Percentiles rank a stretch among this genome's conserved stretches.
phyloP scores from a whole-genome alignment of 495 filamentous ascomycete genomes.

The Aspergillus affinis region DNA sequence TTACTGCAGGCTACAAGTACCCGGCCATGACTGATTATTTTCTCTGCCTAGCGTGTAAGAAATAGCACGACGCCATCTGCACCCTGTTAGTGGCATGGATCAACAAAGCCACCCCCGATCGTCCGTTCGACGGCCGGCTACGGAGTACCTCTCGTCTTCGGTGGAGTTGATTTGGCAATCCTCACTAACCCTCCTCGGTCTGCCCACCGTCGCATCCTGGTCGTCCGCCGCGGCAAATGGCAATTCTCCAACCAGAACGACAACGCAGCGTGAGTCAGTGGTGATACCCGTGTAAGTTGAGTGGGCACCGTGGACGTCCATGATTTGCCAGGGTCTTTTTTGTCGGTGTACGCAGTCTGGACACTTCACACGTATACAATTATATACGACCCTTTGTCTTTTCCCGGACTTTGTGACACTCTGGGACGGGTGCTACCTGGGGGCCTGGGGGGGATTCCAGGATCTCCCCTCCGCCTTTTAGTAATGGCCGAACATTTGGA shows the following conservation, averaged over 20 bases:
- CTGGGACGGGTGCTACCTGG: no score
- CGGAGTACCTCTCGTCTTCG: neutral
- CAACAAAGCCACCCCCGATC: slow-evolving; percentile 22
- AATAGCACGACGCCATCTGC: neutral
- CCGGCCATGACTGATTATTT: neutral
- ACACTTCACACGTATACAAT: neutral
- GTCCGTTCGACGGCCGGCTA: slow-evolving; percentile 12
- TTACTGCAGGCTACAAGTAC: neutral
- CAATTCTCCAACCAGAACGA: neutral
- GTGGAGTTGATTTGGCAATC: neutral
- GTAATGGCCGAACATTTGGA: no score
- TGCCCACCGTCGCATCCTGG: neutral
- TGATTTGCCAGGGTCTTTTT: neutral
- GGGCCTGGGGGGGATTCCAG: no score
- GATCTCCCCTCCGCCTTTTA: neutral
- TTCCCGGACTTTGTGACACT: neutral
- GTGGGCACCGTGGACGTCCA: neutral
- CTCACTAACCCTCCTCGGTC: neutral
- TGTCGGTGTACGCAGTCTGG: neutral
- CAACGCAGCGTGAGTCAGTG: neutral
- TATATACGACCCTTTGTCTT: neutral
- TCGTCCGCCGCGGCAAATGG: neutral
- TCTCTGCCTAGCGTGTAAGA: neutral
- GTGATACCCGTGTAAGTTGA: neutral
- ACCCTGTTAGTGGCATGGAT: slow-evolving; percentile 13